These are phyloP conservation scores for Kodamaea arcana DNA, from an alignment of 1,139 yeast genomes.

Conservation along the genomic window DNA sequence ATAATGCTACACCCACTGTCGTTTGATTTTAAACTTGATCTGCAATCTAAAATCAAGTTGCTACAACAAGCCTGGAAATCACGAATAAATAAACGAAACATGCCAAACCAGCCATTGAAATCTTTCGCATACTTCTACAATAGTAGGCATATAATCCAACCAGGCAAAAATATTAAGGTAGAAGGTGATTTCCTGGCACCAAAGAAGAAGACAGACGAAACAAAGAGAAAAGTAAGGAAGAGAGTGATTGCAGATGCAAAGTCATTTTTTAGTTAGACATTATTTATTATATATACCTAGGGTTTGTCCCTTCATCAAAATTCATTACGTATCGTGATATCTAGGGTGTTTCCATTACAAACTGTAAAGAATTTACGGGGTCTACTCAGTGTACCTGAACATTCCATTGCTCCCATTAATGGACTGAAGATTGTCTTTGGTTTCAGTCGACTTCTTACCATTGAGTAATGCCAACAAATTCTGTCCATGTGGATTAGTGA, in stretches of 20 bases:
- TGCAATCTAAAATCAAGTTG: constrained; percentile 2
- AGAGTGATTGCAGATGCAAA: constrained; percentile 10
- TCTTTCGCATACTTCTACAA: constrained; percentile 8
- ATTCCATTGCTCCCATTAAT: constrained; percentile 10
- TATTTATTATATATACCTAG: constrained; percentile 1
- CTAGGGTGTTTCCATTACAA: too few species aligned
- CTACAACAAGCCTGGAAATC: constrained; percentile 10
- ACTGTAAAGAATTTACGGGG: too few species aligned
- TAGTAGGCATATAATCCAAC: constrained; percentile 6
- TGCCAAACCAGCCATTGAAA: neutral
- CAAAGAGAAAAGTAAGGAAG: constrained; percentile 3
- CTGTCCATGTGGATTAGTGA: constrained; percentile 12
- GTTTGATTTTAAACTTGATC: constrained; percentile 1
- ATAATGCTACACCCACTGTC: constrained; percentile 16
- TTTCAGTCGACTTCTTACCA: constrained; percentile 7
- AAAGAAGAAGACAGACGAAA: neutral
- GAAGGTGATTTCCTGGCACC: too few species aligned
- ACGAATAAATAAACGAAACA: constrained; percentile 6
- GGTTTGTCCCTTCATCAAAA: too few species aligned
- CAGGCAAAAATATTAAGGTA: too few species aligned
- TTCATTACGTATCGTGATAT: constrained; percentile 6
- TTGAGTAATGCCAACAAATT: constrained; percentile 14
- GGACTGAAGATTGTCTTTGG: constrained; percentile 10
- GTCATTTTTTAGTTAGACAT: constrained; percentile 9
- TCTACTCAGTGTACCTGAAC: constrained; percentile 1